Percentiles rank a stretch among this genome's conserved stretches.
Conservation (phyloP, 2,329 filamentous ascomycete genomes). For the Fusarium sp. region DNA sequence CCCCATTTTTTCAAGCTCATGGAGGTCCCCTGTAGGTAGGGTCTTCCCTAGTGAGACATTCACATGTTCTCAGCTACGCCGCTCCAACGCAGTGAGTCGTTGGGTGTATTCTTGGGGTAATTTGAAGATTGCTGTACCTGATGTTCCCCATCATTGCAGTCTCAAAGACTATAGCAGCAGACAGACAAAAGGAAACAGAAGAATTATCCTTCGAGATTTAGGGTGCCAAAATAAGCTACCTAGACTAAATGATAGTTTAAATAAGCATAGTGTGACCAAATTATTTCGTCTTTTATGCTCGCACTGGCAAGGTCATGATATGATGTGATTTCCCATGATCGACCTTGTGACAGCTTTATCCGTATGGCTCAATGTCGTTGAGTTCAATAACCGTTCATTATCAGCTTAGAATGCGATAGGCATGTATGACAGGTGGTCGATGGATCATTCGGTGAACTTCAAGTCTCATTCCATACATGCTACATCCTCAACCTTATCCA, state of each 20-base stretch:
- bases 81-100: constrained; percentile 3
- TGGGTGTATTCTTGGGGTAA: neutral
- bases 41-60: constrained; percentile 9
- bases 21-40: neutral
- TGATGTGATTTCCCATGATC: neutral
- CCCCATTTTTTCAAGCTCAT: neutral
- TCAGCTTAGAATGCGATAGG: neutral
- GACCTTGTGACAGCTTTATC: neutral
- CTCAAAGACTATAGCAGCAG: neutral
- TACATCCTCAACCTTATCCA: neutral
- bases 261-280: neutral
- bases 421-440: neutral
- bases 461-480: neutral
- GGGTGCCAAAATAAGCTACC: neutral
- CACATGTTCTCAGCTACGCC: constrained; percentile 7
- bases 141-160: neutral
- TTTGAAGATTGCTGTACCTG: neutral
- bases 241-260: neutral
- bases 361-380: neutral
- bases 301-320: neutral
- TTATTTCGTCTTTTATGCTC: neutral
- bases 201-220: neutral
- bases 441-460: neutral
- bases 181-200: neutral
- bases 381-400: neutral